Conservation (phyloP, 495 filamentous ascomycete genomes). For the Amphirosellinia nigrospora region DNA sequence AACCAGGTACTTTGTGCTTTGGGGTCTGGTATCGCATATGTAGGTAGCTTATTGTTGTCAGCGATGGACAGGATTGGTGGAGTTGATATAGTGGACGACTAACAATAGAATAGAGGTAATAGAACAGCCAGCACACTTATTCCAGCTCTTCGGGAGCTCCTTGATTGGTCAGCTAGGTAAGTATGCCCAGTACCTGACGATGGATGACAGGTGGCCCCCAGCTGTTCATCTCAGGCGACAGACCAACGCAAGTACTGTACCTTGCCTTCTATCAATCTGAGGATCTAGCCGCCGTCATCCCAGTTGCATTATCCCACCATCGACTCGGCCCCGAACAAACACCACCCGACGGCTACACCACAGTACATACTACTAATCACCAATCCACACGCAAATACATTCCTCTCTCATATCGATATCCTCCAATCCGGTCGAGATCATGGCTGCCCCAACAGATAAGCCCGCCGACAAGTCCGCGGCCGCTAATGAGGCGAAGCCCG, state of each 20-base stretch:
- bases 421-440: conserved; percentile 17
- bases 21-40: background rate
- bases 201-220: conserved; percentile 1
- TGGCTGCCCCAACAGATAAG: conserved; percentile 36
- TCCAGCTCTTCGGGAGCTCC: conserved; percentile 2
- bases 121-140: background rate
- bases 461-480: conserved; percentile 50
- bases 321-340: background rate
- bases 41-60: background rate
- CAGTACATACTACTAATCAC: background rate
- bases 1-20: background rate
- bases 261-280: too few species aligned
- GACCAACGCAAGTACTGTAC: too few species aligned
- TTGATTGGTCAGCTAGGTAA: conserved; percentile 8
- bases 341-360: background rate
- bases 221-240: too few species aligned
- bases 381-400: background rate
- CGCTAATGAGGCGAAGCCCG: conserved; percentile 46
- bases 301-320: background rate
- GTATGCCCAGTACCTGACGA: background rate
- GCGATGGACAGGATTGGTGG: background rate
- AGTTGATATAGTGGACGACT: background rate
- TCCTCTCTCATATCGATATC: background rate
- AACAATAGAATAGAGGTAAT: background rate
- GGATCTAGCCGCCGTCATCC: conserved; percentile 3